Percentiles rank a stretch among this genome's conserved stretches.
phyloP scores from a whole-genome alignment of 176 grass and related monocot species.

The Thalia dealbata region DNA sequence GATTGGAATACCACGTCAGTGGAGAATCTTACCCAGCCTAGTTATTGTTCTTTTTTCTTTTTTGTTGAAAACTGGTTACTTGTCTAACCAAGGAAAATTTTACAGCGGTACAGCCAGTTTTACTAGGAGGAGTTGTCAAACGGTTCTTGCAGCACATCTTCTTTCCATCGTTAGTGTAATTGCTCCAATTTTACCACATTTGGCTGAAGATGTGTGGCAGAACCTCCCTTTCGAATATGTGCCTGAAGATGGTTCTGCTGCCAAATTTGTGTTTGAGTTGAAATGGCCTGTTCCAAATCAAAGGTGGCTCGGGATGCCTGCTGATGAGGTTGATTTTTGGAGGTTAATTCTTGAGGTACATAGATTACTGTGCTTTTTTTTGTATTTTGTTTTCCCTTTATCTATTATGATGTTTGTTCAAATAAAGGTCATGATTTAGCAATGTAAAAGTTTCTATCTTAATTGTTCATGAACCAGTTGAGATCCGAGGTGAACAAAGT shows the following conservation, averaged over 20 bases:
- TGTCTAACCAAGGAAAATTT: not conserved
- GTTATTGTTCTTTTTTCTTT: too few species aligned
- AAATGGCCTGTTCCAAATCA: conserved; percentile 73
- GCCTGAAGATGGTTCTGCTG: conserved; percentile 60
- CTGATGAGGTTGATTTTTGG: conserved; percentile 70
- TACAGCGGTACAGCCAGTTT: conserved; percentile 61
- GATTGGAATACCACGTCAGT: too few species aligned
- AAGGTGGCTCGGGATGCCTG: conserved; percentile 46
- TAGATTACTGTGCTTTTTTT: not conserved
- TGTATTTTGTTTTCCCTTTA: too few species aligned
- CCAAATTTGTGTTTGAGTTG: conserved; percentile 71
- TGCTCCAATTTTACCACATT: conserved; percentile 88
- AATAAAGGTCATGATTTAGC: not conserved
- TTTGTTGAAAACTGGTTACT: too few species aligned
- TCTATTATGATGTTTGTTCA: too few species aligned
- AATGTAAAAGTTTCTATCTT: too few species aligned
- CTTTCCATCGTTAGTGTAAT: conserved; percentile 78
- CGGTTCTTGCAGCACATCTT: conserved; percentile 68
- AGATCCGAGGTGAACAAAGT: conserved; percentile 99
- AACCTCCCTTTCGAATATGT: conserved; percentile 73
- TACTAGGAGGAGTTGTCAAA: conserved; percentile 91
- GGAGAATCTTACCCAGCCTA: too few species aligned
- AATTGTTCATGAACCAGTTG: conserved; percentile 38
- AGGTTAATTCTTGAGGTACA: conserved; percentile 68
- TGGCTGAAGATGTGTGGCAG: conserved; percentile 97